Conservation (phyloP, 768 basidiomycete genomes). For the Thelephora aurantiotincta region DNA sequence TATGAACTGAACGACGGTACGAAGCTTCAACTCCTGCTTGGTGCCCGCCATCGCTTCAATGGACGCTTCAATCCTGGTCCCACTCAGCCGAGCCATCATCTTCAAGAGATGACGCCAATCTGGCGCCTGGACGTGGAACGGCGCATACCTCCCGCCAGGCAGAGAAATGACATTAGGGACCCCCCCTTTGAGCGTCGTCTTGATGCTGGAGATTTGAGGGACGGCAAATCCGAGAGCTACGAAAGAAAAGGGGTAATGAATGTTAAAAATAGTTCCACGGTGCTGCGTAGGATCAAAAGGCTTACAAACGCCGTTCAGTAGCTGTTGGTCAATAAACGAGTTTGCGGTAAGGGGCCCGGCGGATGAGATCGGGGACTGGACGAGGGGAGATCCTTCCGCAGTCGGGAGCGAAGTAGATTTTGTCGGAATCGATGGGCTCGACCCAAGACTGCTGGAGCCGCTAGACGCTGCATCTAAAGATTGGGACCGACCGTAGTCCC, state of each 20-base stretch:
- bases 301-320: slow-evolving; percentile 35
- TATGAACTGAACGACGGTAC: slow-evolving; percentile 68
- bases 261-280: neutral
- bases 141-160: slow-evolving; percentile 51
- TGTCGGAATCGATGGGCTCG: neutral
- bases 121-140: slow-evolving; percentile 60
- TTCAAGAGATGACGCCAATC: slow-evolving; percentile 65
- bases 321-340: slow-evolving; percentile 13
- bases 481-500: neutral
- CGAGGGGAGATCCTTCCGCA: neutral
- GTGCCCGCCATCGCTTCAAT: slow-evolving; percentile 47
- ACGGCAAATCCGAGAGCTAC: slow-evolving; percentile 55
- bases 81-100: slow-evolving; percentile 60
- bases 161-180: slow-evolving; percentile 68
- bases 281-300: slow-evolving; percentile 10
- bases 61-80: slow-evolving; percentile 56
- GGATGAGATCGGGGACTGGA: neutral
- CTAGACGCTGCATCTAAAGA: neutral
- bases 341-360: neutral
- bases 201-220: slow-evolving; percentile 35
- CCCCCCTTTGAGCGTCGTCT: slow-evolving; percentile 32
- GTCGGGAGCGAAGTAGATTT: neutral
- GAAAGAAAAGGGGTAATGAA: slow-evolving; percentile 1
- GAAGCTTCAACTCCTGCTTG: slow-evolving; percentile 43
- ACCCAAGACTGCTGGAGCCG: neutral